Evolutionary conservation across 2,329 filamentous ascomycete species (phyloP).

Genomic region (Colletotrichum theobromicola): DNA sequence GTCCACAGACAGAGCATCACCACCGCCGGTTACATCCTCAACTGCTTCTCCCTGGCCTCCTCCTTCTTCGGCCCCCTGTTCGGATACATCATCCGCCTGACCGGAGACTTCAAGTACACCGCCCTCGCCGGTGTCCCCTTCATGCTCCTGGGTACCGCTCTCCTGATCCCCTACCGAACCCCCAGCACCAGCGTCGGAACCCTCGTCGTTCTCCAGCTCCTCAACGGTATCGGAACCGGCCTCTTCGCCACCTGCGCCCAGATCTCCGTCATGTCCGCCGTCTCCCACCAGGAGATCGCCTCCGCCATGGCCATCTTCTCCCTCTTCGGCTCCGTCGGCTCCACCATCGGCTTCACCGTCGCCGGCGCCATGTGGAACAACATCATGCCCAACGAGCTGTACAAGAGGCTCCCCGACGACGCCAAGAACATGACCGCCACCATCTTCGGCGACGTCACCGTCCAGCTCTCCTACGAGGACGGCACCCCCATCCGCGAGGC

Average conservation of each 20-base stretch:
- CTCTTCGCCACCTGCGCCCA: slow-evolving; percentile 41
- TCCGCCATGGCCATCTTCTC: slow-evolving; percentile 36
- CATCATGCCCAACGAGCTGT: slow-evolving; percentile 41
- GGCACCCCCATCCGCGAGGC: slow-evolving; percentile 45
- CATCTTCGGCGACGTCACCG: slow-evolving; percentile 39
- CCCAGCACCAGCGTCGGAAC: slow-evolving; percentile 34
- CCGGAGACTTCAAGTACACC: slow-evolving; percentile 37
- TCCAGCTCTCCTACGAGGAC: slow-evolving; percentile 43
- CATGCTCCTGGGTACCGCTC: slow-evolving; percentile 29
- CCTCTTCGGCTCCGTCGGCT: slow-evolving; percentile 35
- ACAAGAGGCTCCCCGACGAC: slow-evolving; percentile 41
- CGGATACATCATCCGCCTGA: slow-evolving; percentile 37
- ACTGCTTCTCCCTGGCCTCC: slow-evolving; percentile 41
- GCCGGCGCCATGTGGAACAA: slow-evolving; percentile 38
- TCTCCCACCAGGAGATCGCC: slow-evolving; percentile 36
- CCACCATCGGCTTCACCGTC: slow-evolving; percentile 35
- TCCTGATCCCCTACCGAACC: slow-evolving; percentile 40
- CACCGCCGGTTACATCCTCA: slow-evolving; percentile 34
- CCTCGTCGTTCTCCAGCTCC: slow-evolving; percentile 43
- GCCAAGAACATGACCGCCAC: slow-evolving; percentile 41
- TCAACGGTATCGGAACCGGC: slow-evolving; percentile 39
- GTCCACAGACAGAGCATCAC: slow-evolving; percentile 34
- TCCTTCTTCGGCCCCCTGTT: slow-evolving; percentile 42
- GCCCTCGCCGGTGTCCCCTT: slow-evolving; percentile 38
- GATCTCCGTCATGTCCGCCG: slow-evolving; percentile 36